Evolutionary conservation across 139 green algal genomes (phyloP).

Genomic region (Coelastrella sp.): DNA sequence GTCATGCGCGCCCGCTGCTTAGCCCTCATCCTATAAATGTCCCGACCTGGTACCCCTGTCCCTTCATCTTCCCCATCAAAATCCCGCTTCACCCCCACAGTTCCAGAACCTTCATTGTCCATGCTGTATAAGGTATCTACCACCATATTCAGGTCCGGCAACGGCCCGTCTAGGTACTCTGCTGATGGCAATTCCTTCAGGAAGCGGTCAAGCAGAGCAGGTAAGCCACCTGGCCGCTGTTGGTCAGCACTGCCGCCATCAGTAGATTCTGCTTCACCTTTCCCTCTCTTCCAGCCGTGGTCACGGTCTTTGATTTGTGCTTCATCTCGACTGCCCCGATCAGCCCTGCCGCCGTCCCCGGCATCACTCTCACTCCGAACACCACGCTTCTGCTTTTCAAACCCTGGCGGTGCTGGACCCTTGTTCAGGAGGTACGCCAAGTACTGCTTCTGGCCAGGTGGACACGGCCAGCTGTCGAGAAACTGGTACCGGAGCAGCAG

Average conservation of each 20-base stretch:
- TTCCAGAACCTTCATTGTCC: slow-evolving; percentile 48
- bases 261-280: not conserved
- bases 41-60: not conserved
- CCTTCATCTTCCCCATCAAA: slow-evolving; percentile 30
- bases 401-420: slow-evolving; percentile 35
- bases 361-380: slow-evolving; percentile 2
- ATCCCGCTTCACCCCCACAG: slow-evolving; percentile 44
- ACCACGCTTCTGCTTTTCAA: slow-evolving; percentile 22
- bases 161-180: slow-evolving; percentile 48
- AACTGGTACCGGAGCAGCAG: slow-evolving; percentile 68
- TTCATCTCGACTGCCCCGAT: not conserved
- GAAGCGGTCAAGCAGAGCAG: slow-evolving; percentile 63
- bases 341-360: not conserved
- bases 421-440: slow-evolving; percentile 59
- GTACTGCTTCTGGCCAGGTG: slow-evolving; percentile 47
- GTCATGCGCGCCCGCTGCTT: slow-evolving; percentile 47
- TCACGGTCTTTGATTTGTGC: not conserved
- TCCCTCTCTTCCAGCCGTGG: not conserved
- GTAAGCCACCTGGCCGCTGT: slow-evolving; percentile 33
- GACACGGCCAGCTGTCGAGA: slow-evolving; percentile 55
- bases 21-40: slow-evolving; percentile 62
- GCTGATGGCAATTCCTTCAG: slow-evolving; percentile 63
- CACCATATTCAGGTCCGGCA: slow-evolving; percentile 52
- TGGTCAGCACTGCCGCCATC: not conserved
- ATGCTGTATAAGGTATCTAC: slow-evolving; percentile 58